Evolutionary conservation across 176 grass and related monocot genomes (phyloP).

Genomic region (Oryza brachyantha): DNA sequence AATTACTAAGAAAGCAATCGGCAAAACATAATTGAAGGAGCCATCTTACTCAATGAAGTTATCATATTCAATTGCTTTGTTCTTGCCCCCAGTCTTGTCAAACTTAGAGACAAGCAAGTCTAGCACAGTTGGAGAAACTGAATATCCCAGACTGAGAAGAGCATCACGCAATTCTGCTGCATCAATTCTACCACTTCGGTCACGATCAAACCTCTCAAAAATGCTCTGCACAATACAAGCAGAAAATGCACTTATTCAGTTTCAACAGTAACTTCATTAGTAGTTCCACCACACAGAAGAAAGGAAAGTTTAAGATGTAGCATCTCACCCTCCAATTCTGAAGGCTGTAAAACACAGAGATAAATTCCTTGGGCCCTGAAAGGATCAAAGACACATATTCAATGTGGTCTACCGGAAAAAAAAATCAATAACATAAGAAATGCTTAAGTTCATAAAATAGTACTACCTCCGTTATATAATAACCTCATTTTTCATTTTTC

Average conservation of each 20-base stretch:
- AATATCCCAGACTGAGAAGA: constrained; percentile 88
- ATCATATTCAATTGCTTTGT: constrained; percentile 82
- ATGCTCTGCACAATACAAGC: constrained; percentile 49
- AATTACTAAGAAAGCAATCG: not conserved
- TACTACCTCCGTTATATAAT: too few relatives aligned
- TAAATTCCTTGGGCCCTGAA: constrained; percentile 91
- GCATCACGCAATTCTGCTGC: constrained; percentile 74
- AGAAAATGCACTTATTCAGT: not conserved
- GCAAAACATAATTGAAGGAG: not conserved
- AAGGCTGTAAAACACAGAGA: constrained; percentile 88
- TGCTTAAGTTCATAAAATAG: not conserved
- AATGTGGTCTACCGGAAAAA: not conserved
- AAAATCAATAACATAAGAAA: not conserved
- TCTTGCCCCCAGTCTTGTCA: constrained; percentile 90
- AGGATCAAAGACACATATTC: not conserved
- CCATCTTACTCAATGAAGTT: constrained; percentile 96
- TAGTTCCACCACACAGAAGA: not conserved
- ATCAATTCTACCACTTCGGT: constrained; percentile 87
- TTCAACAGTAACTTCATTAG: constrained; percentile 3
- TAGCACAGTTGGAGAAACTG: constrained; percentile 74
- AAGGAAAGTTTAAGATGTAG: not conserved
- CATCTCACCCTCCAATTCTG: constrained; percentile 89
- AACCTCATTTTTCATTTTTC: too few relatives aligned
- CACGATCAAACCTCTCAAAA: constrained; percentile 93
- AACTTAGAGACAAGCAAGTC: constrained; percentile 92